A percentile compares a stretch with the other conserved stretches of the same genome.
These are phyloP conservation scores for Debaryomyces hansenii DNA, from an alignment of 805 yeast genomes.

Conservation along the genomic window DNA sequence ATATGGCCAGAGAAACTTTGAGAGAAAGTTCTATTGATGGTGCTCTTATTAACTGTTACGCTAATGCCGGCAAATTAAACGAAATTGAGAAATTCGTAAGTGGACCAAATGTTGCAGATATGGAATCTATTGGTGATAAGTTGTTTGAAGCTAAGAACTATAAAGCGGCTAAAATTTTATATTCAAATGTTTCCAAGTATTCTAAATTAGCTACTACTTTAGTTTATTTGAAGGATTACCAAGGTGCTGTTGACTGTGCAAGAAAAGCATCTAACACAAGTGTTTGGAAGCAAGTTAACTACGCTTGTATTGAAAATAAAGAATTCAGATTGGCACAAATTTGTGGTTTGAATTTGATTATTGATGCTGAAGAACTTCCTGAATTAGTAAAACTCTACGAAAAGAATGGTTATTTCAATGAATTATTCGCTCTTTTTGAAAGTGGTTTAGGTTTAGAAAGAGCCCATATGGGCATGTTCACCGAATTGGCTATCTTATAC, in stretches of 20 bases:
- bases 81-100: constrained; percentile 85
- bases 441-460: constrained; percentile 95
- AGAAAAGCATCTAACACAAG: constrained; percentile 91
- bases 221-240: constrained; percentile 89
- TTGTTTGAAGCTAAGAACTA: constrained; percentile 78
- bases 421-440: constrained; percentile 88
- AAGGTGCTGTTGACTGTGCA: constrained; percentile 97
- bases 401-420: constrained; percentile 85
- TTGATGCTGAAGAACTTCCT: constrained; percentile 95
- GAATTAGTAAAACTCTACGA: constrained; percentile 88
- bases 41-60: constrained; percentile 84
- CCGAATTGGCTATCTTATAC: constrained; percentile 89
- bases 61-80: constrained; percentile 67
- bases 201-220: constrained; percentile 95
- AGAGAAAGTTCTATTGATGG: constrained; percentile 94
- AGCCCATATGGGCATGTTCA: constrained; percentile 99
- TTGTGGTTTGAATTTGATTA: constrained; percentile 95
- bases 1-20: constrained; percentile 87
- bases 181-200: constrained; percentile 85
- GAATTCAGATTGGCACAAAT: constrained; percentile 97
- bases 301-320: constrained; percentile 91
- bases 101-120: constrained; percentile 89
- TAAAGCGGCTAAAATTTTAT: constrained; percentile 90
- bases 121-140: constrained; percentile 90
- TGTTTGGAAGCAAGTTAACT: constrained; percentile 97